Evolutionary conservation across 106 monocot genomes (phyloP), one percentile per base, ranked within the genome.

Genomic region (Dendrobium huoshanense): DNA sequence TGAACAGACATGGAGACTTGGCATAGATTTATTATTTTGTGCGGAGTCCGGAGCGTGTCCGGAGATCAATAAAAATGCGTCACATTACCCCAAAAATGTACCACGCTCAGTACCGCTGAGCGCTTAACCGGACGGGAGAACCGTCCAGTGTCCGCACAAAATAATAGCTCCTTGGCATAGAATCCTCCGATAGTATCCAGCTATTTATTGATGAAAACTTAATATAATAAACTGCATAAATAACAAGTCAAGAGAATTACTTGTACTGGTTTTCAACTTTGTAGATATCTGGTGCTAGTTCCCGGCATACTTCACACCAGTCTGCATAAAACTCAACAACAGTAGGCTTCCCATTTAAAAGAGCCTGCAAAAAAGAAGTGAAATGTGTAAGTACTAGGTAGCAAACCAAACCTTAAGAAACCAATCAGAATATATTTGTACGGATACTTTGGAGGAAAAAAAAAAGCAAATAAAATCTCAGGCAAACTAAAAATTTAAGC

Each of bases 231-330:
- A 43, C 41, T 4, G 44, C 43, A 74, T 72, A 37, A 37, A 74
- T 1, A 20, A 43, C 20, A 5, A 74, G 44, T 61, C 31, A 67
- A 61, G 15, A 29, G 27, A 49, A 64, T 85, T 88, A 98, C 97
- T 84, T 94, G 82, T 91, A 98, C 82, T 92, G 89, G 75, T 94
- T 86, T 82, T 98, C 91, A 54, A 94, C 83, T 80, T 92, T 92
- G 67, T 92, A 98, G 24, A 98, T 83, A 61, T 94, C 92, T 75
- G 92, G 97, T 55, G 91, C 91, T 80, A 94, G 82, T 83, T 98
- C 97, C 3, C 94, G 80, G 81, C 97, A 98, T 77, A 97, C 97
- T 89, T 94, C 94, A 87, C 94, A 94, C 94, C 94, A 97, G 81
- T 94, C 94, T 75, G 94, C 97, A 87, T 97, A 97, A 82, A 94